Conservation (phyloP, 306 rosid species). For the Quercus mongolica region DNA sequence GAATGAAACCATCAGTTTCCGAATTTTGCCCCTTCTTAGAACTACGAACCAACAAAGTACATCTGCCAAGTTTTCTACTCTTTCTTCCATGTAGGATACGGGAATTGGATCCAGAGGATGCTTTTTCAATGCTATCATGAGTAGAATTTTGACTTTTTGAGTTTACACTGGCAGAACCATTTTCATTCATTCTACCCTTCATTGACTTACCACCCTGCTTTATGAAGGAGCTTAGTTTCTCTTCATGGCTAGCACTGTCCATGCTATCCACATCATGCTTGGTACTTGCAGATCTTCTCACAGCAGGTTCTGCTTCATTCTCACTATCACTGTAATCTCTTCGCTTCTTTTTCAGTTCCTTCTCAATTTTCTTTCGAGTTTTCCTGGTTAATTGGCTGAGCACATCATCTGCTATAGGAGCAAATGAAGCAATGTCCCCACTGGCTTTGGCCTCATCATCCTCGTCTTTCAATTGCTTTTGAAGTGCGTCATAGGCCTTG, state of each 20-base stretch:
- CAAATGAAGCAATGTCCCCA: slow-evolving; percentile 52
- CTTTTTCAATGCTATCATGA: slow-evolving; percentile 39
- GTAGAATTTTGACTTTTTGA: slow-evolving; percentile 44
- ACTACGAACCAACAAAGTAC: slow-evolving; percentile 79
- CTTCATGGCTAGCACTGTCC: slow-evolving; percentile 76
- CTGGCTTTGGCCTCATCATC: slow-evolving; percentile 44
- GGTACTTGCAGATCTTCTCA: slow-evolving; percentile 37
- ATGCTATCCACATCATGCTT: slow-evolving; percentile 51
- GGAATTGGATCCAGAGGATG: slow-evolving; percentile 48
- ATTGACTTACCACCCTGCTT: slow-evolving; percentile 76
- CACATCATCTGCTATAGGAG: slow-evolving; percentile 74
- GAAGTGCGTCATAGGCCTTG: slow-evolving; percentile 94
- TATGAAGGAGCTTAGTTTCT: slow-evolving; percentile 76
- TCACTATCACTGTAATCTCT: slow-evolving; percentile 49
- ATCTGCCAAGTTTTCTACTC: slow-evolving; percentile 72
- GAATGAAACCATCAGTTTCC: slow-evolving; percentile 81
- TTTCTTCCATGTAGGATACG: slow-evolving; percentile 60
- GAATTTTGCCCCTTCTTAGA: slow-evolving; percentile 64
- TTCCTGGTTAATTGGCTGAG: slow-evolving; percentile 93
- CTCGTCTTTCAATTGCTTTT: slow-evolving; percentile 74
- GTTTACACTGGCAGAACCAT: slow-evolving; percentile 38
- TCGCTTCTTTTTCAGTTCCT: slow-evolving; percentile 69
- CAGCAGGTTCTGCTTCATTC: slow-evolving; percentile 43
- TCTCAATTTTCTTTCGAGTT: slow-evolving; percentile 89
- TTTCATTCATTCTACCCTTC: slow-evolving; percentile 64